phyloP scores from a whole-genome alignment of 768 basidiomycete genomes.

The Lentinus tigrinus region DNA sequence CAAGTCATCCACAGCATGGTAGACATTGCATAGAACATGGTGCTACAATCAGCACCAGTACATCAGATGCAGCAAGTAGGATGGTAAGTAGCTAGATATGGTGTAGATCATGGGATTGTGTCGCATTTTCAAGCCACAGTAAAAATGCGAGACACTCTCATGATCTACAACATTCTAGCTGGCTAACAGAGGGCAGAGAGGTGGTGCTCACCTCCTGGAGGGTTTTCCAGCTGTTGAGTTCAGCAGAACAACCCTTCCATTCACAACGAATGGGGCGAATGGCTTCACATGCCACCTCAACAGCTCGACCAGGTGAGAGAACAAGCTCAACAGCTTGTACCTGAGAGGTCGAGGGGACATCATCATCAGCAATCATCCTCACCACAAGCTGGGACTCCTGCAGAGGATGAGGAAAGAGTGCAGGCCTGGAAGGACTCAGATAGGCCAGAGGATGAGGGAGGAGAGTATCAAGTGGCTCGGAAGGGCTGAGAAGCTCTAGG shows the following conservation, averaged over 20 bases:
- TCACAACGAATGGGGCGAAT: constrained; percentile 9
- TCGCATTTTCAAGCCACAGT: background rate
- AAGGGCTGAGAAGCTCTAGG: background rate
- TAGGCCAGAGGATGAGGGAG: background rate
- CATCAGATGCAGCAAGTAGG: too few relatives aligned
- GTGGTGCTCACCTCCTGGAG: constrained; percentile 16
- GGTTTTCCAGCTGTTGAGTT: constrained; percentile 19
- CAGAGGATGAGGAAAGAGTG: background rate
- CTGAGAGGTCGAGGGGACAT: background rate
- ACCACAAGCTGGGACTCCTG: background rate
- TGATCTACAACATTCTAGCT: background rate
- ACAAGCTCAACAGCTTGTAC: background rate
- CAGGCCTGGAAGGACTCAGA: too few relatives aligned
- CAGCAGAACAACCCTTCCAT: constrained; percentile 12
- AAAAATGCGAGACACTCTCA: background rate
- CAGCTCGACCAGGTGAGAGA: background rate
- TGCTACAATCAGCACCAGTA: too few relatives aligned
- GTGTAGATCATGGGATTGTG: background rate
- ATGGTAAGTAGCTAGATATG: background rate
- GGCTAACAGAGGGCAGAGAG: background rate
- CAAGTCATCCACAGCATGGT: too few relatives aligned
- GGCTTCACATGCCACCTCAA: constrained; percentile 12
- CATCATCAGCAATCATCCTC: background rate
- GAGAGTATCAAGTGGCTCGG: background rate
- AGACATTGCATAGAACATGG: too few relatives aligned